These are phyloP conservation scores for Bauhinia variegata DNA, from an alignment of 306 rosid genomes.

Conservation along the genomic window DNA sequence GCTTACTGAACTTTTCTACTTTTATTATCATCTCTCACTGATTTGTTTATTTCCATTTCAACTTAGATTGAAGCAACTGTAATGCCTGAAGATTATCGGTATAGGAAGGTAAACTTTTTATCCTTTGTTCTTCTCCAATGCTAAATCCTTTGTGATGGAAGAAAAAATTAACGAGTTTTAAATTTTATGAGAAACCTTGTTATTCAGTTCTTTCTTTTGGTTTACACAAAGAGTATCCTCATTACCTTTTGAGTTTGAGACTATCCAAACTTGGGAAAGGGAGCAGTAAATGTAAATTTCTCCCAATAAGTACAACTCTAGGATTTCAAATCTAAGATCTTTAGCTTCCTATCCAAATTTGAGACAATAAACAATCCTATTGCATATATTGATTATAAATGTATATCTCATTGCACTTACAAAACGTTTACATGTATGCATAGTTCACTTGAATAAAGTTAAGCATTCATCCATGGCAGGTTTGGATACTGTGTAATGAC, in stretches of 20 bases:
- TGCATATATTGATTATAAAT: not conserved
- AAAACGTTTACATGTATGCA: not conserved
- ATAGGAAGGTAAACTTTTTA: constrained; percentile 64
- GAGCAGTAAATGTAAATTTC: too few species aligned
- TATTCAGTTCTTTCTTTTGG: not conserved
- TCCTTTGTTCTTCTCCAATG: constrained; percentile 24
- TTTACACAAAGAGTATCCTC: too few species aligned
- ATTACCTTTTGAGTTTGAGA: too few species aligned
- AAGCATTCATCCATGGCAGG: constrained; percentile 56
- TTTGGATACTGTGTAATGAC: constrained; percentile 95
- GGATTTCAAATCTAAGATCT: too few species aligned
- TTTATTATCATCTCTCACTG: constrained; percentile 29
- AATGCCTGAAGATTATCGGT: constrained; percentile 84
- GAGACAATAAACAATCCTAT: not conserved
- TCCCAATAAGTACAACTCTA: too few species aligned
- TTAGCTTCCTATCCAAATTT: too few species aligned
- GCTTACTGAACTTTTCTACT: constrained; percentile 4
- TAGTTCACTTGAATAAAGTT: not conserved
- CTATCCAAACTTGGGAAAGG: too few species aligned
- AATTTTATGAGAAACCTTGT: not conserved
- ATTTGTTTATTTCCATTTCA: constrained; percentile 23
- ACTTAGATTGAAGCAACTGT: constrained; percentile 75
- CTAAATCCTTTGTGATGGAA: not conserved
- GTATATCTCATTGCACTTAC: not conserved
- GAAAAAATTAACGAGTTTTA: not conserved